Evolutionary conservation across 768 basidiomycete genomes (phyloP), one percentile per base, ranked within the genome.

Genomic region (Hygrocybe coccinea): DNA sequence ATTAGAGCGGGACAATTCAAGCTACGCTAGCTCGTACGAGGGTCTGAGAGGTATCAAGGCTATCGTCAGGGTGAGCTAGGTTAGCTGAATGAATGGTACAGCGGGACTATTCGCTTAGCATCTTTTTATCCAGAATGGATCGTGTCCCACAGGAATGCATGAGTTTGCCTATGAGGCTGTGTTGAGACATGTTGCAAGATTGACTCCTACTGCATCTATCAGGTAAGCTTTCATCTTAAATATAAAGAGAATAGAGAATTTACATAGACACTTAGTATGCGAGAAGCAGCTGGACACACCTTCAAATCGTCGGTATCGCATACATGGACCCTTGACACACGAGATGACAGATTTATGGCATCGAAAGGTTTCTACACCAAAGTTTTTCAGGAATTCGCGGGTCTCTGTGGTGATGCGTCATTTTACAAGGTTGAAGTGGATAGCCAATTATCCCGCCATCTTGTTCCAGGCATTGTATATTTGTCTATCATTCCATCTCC

Each of bases 81-180:
- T 79, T 67, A 75, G 75, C 74, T 56, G 22, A 25, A 65, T 50
- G 49, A 39, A 38, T 61, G n/a, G 47, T 48, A 24, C 33, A 14
- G 55, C 38, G 15, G 25, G 34, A 12, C 63, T 57, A 46, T 47
- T 55, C 59, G 45, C n/a, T n/a, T n/a, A n/a, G n/a, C n/a, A 50
- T 36, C 29, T 45, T 46, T 41, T 33, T 21, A 15, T 61, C 38
- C 57, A 80, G 79, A 76, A 66, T 43, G 75, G 76, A 35, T 60
- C n/a, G 10, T 21, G 33, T 41, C 43, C 58, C 19, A 63, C 62
- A 22, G 83, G 84, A 3, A 65, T 76, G 56, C 91, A 97, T 64
- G 91, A 97, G 64, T 59, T 94, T 10, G 83, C 86, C 5, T 97
- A 95, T 62, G 92, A 97, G 65, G 84, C 83, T 15, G 84, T 88